Conservation (phyloP, 2,329 filamentous ascomycete genomes). For the Alternaria brassicae region DNA sequence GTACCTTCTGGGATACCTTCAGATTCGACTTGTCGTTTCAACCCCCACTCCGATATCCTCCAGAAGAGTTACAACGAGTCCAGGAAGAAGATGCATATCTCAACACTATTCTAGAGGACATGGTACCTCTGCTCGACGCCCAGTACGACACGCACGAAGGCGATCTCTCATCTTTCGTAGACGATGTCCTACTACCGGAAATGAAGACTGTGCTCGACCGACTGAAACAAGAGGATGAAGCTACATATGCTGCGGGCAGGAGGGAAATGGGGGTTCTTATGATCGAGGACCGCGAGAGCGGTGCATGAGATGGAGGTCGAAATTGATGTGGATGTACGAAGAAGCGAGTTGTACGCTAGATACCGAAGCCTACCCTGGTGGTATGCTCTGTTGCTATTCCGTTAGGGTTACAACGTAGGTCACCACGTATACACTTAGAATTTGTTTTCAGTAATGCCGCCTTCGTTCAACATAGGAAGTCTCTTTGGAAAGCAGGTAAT, state of each 20-base stretch:
- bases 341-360: neutral
- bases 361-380: neutral
- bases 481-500: neutral
- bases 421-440: neutral
- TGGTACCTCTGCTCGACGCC: neutral
- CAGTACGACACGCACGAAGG: neutral
- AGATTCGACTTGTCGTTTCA: neutral
- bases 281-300: neutral
- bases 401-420: neutral
- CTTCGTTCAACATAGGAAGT: neutral
- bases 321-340: neutral
- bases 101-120: neutral
- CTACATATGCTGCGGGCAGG: neutral
- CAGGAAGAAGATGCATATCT: neutral
- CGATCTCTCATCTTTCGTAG: neutral
- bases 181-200: neutral
- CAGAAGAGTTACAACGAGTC: neutral
- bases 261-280: neutral
- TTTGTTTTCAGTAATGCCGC: neutral
- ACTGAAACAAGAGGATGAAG: neutral
- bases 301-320: neutral
- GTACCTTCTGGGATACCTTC: neutral
- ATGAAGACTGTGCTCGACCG: neutral
- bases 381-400: neutral
- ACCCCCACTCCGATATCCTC: neutral